phyloP scores from a whole-genome alignment of 1,284 basidiomycete genomes.

The Ustilago trichophora region DNA sequence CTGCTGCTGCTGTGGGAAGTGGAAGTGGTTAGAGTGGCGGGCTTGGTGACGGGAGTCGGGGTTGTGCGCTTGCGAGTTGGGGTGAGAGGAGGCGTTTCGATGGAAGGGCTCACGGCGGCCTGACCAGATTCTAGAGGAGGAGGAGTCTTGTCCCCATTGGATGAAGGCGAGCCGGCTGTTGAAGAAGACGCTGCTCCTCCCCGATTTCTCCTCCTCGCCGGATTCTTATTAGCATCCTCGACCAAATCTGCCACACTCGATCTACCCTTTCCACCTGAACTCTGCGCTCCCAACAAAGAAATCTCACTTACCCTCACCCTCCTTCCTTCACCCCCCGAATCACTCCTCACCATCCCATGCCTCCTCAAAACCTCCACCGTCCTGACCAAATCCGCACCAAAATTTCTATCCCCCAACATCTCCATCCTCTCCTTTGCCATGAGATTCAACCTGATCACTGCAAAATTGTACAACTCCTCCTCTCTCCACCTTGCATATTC shows the following conservation, averaged over 20 bases:
- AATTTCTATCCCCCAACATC: not conserved
- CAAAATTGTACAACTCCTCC: not conserved
- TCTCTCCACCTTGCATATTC: conserved; percentile 7
- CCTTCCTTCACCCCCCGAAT: too few relatives aligned
- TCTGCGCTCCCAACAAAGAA: too few relatives aligned
- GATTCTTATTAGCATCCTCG: too few relatives aligned
- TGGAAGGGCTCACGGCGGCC: not conserved
- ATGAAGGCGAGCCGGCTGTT: too few relatives aligned
- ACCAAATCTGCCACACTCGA: too few relatives aligned
- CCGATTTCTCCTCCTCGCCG: too few relatives aligned
- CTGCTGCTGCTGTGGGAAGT: not conserved
- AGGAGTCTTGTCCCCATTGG: not conserved
- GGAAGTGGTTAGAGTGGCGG: not conserved
- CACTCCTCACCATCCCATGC: too few relatives aligned
- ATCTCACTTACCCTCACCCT: too few relatives aligned
- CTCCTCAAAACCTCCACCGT: too few relatives aligned
- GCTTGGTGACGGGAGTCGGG: not conserved
- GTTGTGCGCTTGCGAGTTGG: conserved; percentile 1
- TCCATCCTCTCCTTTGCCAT: not conserved
- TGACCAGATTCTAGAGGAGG: too few relatives aligned
- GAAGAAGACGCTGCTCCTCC: too few relatives aligned
- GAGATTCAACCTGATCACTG: conserved; percentile 2
- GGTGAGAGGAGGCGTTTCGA: not conserved
- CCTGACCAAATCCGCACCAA: not conserved
- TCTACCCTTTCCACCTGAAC: too few relatives aligned